Evolutionary conservation across 2,329 filamentous ascomycete species (phyloP).

Genomic region (Fusarium pseudograminearum): DNA sequence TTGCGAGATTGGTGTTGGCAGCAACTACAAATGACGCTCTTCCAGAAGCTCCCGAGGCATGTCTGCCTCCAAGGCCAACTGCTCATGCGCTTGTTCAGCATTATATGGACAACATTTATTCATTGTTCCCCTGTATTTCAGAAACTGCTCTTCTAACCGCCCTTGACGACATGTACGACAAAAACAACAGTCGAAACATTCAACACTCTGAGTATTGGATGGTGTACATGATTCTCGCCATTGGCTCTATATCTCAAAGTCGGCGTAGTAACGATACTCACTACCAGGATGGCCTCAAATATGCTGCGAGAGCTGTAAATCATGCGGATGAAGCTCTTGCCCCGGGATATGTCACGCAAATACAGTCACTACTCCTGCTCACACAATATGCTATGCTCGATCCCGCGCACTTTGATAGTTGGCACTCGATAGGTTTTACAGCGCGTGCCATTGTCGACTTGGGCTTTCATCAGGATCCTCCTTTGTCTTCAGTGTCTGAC

Average conservation of each 20-base stretch:
- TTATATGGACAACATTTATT: slow-evolving; percentile 86
- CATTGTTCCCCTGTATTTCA: slow-evolving; percentile 83
- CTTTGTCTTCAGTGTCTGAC: slow-evolving; percentile 74
- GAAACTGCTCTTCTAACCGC: slow-evolving; percentile 82
- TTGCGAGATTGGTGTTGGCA: slow-evolving; percentile 88
- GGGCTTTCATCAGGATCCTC: slow-evolving; percentile 92
- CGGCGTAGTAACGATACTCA: slow-evolving; percentile 74
- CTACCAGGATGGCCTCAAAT: slow-evolving; percentile 67
- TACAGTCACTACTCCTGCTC: slow-evolving; percentile 87
- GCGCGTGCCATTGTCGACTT: slow-evolving; percentile 89
- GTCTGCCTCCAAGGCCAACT: slow-evolving; percentile 77
- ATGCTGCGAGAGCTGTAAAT: slow-evolving; percentile 73
- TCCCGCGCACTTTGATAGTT: slow-evolving; percentile 90
- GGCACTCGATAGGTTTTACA: slow-evolving; percentile 93
- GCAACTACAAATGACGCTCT: slow-evolving; percentile 80
- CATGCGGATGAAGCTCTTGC: slow-evolving; percentile 86
- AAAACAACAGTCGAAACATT: slow-evolving; percentile 70
- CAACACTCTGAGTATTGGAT: slow-evolving; percentile 83
- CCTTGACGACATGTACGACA: slow-evolving; percentile 83
- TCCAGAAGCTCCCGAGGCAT: slow-evolving; percentile 69
- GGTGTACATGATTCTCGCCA: slow-evolving; percentile 89
- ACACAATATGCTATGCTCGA: slow-evolving; percentile 92
- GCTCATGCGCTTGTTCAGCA: slow-evolving; percentile 80
- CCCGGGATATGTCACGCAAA: slow-evolving; percentile 85
- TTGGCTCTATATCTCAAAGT: slow-evolving; percentile 81